These are phyloP conservation scores for Pestalotiopsis sp. DNA, from an alignment of 2,329 filamentous ascomycete genomes.

Conservation along the genomic window DNA sequence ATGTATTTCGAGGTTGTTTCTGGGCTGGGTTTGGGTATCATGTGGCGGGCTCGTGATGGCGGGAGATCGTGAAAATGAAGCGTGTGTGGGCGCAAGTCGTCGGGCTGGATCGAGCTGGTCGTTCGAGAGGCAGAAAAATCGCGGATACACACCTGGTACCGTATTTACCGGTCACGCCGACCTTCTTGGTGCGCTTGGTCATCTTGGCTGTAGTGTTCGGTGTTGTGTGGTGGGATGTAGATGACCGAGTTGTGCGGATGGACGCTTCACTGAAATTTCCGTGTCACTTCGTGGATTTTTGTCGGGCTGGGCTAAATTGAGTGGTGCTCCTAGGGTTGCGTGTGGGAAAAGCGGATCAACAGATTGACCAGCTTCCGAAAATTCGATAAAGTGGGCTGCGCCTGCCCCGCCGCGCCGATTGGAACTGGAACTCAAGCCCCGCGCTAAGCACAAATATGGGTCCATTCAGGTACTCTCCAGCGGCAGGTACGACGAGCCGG, in stretches of 20 bases:
- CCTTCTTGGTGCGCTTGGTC: conserved; percentile 97
- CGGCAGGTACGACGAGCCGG: background rate
- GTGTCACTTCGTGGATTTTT: background rate
- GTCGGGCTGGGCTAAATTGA: conserved; percentile 1
- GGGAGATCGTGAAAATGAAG: background rate
- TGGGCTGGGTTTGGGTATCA: background rate
- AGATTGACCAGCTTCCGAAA: background rate
- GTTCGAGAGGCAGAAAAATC: conserved; percentile 18
- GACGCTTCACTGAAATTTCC: conserved; percentile 8
- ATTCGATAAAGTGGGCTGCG: background rate
- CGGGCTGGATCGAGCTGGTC: conserved; percentile 13
- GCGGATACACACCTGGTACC: conserved; percentile 78
- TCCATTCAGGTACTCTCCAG: background rate
- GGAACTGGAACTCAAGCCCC: background rate
- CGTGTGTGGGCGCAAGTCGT: conserved; percentile 1
- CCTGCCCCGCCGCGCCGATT: background rate
- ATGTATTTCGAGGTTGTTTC: background rate
- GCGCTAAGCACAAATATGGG: background rate
- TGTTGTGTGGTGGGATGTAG: conserved; percentile 26
- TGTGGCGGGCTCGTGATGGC: background rate
- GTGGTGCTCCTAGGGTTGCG: conserved; percentile 5
- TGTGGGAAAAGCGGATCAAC: conserved; percentile 5
- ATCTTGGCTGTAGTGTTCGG: conserved; percentile 64
- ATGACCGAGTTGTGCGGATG: conserved; percentile 26
- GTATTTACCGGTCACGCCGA: conserved; percentile 99